phyloP scores from a whole-genome alignment of 345 rosid genomes.

The Melastoma malabathricum region DNA sequence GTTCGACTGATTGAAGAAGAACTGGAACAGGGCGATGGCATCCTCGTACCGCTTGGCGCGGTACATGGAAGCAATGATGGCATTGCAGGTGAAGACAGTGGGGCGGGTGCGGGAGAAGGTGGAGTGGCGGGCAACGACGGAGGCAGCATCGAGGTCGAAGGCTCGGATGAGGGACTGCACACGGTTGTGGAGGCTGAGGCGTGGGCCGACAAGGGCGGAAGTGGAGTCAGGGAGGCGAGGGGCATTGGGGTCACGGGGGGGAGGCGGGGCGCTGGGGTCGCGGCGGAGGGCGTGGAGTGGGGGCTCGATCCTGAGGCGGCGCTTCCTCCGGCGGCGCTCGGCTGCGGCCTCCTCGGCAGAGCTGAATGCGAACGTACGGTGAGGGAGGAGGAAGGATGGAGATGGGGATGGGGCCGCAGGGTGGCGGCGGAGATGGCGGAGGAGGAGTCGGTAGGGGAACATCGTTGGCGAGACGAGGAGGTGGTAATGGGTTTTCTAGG shows the following conservation, averaged over 20 bases:
- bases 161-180: constrained; percentile 95
- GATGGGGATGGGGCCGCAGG: constrained; percentile 11
- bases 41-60: constrained; percentile 71
- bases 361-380: constrained; percentile 52
- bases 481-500: not conserved
- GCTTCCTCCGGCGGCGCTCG: constrained; percentile 82
- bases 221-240: constrained; percentile 92
- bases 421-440: constrained; percentile 16
- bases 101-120: constrained; percentile 61
- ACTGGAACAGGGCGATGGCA: constrained; percentile 61
- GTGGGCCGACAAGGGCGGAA: constrained; percentile 61
- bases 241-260: constrained; percentile 77
- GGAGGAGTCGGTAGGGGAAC: constrained; percentile 42
- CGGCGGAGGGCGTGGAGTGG: constrained; percentile 80
- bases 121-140: constrained; percentile 64
- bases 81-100: constrained; percentile 97
- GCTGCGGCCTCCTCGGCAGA: constrained; percentile 97
- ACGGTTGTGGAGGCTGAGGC: constrained; percentile 84
- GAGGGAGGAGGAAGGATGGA: constrained; percentile 5
- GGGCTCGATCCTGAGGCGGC: constrained; percentile 84
- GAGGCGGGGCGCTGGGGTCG: constrained; percentile 29
- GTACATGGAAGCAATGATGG: constrained; percentile 90
- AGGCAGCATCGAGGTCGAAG: constrained; percentile 83
- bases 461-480: constrained; percentile 10
- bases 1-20: constrained; percentile 63